Base-by-base conservation (phyloP, 2,329 filamentous ascomycete genomes). In the Salinomyces thailandicus region DNA sequence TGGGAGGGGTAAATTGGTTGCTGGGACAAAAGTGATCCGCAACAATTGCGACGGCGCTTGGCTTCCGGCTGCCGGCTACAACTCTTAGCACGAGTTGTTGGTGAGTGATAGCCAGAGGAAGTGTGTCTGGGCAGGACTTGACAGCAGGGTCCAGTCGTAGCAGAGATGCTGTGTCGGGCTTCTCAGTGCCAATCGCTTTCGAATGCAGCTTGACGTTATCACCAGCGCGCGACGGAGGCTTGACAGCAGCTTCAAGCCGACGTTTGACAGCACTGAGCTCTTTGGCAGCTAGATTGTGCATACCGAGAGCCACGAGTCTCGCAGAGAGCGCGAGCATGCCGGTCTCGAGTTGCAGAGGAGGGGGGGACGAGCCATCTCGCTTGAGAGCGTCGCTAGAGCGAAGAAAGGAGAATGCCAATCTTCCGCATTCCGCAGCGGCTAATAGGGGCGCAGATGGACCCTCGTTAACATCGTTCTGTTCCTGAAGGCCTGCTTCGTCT, bases 261-360 rank as follows among this genome's bases (percentile, higher is more conserved):
- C 63, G 68, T 55, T 83, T 85, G 45, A 87, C 55, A 8, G 77
- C 62, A 27, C 73, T 66, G 40, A 87, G 55, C 50, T 87, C 82
- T 50, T 77, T 82, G 28, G 76, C 59, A 0, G 83, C 81, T 38
- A 79, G 64, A n/a, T 77, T 73, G 31, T 81, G 72, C 35, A 86
- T 57, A 1, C 75, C 73, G 32, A 85, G 63, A 0, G 66, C 63
- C 11, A 85, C 62, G 1, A 87, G 63, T 52, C 78, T 84, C 26
- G 73, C 72, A 26, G 80, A 60, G 36, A 87, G 68, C 0, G 78
- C 75, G 12, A 80, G 73, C 68, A 84, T 81, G 36, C 81, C 83
- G 41, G 68, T 77, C 53, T 87, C 83, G 3, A 87, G 58, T 52
- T 87, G 81, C 26, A 82, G 62, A 30, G 73, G 69, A 1, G 75